Conservation (phyloP, 495 filamentous ascomycete genomes). For the Penicillium macrosclerotiorum region DNA sequence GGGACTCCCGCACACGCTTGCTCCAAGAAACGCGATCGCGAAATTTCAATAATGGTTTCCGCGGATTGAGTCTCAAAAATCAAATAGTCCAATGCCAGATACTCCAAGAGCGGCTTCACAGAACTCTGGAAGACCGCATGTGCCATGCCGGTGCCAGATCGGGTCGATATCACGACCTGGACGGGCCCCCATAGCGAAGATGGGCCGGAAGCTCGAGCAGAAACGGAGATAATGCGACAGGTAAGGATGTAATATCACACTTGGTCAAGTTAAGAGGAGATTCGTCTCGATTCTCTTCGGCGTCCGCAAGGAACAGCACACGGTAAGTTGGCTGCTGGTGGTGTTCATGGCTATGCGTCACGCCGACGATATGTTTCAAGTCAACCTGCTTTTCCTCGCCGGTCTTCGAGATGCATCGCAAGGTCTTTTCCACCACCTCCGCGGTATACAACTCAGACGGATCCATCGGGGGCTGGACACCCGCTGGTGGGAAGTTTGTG, state of each 20-base stretch:
- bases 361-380: slow-evolving; percentile 30
- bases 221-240: slow-evolving; percentile 18
- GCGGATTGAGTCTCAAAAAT: slow-evolving; percentile 57
- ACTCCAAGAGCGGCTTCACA: slow-evolving; percentile 56
- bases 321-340: slow-evolving; percentile 6
- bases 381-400: slow-evolving; percentile 18
- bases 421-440: slow-evolving; percentile 4
- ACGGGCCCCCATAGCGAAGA: slow-evolving; percentile 31
- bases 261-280: slow-evolving; percentile 9
- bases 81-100: slow-evolving; percentile 44
- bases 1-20: slow-evolving; percentile 42
- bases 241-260: slow-evolving; percentile 13
- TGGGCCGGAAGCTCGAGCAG: slow-evolving; percentile 23
- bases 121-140: slow-evolving; percentile 52
- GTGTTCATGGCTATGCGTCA: slow-evolving; percentile 16
- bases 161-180: slow-evolving; percentile 70
- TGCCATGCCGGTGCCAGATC: slow-evolving; percentile 67
- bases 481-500: no score
- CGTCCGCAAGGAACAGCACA: slow-evolving; percentile 27
- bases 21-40: slow-evolving; percentile 44
- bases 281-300: not conserved
- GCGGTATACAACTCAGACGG: not conserved
- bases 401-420: slow-evolving; percentile 18
- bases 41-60: slow-evolving; percentile 60
- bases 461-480: no score